Base-by-base conservation (phyloP, 2,329 filamentous ascomycete genomes). In the Coniochaeta hoffmannii region DNA sequence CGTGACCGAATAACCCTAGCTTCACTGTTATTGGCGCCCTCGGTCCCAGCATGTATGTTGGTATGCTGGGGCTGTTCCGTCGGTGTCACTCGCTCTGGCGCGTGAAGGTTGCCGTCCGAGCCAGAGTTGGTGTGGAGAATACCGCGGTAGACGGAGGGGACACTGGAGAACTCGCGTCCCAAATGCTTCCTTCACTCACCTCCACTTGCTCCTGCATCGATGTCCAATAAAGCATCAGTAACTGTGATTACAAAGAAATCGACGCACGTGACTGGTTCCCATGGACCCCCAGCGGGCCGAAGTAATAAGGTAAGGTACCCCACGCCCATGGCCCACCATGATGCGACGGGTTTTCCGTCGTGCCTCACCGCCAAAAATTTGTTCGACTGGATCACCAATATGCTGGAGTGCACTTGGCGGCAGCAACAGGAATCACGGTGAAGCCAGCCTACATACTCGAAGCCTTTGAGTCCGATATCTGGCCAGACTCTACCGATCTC, bases 11-110 rank as follows among this genome's bases (percentile, higher is more conserved):
- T n/a, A n/a, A n/a, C 90, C 83, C 75, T 94, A 94, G 0, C 80
- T 85, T 74, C 89, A 94, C 67, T 90, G 86, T 53, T 78, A n/a
- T 77, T 0, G 89, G 88, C 0, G 89, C 87, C 57, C 82, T 65
- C 0, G 77, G 69, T 10, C 90, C 89, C 1, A 94, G 82, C 30
- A 32, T 32, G 30, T 71, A 94, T 88, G 72, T 92, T 91, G 65
- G 80, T 83, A 34, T n/a, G n/a, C n/a, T n/a, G n/a, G n/a, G n/a
- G 79, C 77, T 0, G 83, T 81, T 15, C 88, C 88, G 58, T 93
- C 92, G 44, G 88, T 91, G 2, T 88, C 1, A 85, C 83, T 1
- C 89, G 88, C 68, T 89, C 72, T 1, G 80, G 74, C n/a, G 81
- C 72, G 55, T 88, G 80, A 1, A 92, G 81, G 55, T 78, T 66